Evolutionary conservation across 192 early-diverging fungal species (phyloP).

Genomic region (Podila epigama): DNA sequence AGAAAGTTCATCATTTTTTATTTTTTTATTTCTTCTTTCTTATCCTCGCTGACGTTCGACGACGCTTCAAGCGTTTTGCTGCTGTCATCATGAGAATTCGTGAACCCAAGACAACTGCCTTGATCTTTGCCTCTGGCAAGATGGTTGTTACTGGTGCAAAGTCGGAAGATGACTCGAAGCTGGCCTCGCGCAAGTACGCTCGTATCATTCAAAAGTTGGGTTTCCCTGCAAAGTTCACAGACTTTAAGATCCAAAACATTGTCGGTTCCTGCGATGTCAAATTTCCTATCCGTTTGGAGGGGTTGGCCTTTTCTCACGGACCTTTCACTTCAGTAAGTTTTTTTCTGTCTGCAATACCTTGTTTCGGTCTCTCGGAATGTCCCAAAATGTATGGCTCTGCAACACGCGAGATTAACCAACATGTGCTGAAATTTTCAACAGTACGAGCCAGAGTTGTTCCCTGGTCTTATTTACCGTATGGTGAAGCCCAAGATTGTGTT

Average conservation of each 20-base stretch:
- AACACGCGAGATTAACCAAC: neutral
- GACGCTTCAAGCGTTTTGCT: constrained; percentile 87
- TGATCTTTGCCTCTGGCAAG: constrained; percentile 99
- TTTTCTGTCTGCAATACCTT: neutral
- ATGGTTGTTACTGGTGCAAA: constrained; percentile 99
- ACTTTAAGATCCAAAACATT: constrained; percentile 99
- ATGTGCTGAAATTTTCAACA: constrained; percentile 32
- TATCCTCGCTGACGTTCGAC: neutral
- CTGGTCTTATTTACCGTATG: constrained; percentile 99
- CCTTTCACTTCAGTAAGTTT: constrained; percentile 84
- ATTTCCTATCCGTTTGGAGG: constrained; percentile 98
- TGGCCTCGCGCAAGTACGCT: constrained; percentile 98
- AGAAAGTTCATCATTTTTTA: constrained; percentile 33
- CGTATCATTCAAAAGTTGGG: constrained; percentile 99
- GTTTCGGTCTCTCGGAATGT: too few relatives aligned
- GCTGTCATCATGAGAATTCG: constrained; percentile 99
- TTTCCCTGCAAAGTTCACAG: constrained; percentile 96
- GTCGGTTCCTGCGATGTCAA: constrained; percentile 99
- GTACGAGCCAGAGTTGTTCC: constrained; percentile 99
- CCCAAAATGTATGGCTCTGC: too few relatives aligned
- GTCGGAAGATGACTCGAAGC: constrained; percentile 95
- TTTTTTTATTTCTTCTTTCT: constrained; percentile 15
- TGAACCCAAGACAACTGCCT: constrained; percentile 98
- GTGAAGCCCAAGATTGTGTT: constrained; percentile 97
- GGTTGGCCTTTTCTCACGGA: constrained; percentile 92